Base-by-base conservation (phyloP, 805 yeast genomes). In the Candida namnaoensis region DNA sequence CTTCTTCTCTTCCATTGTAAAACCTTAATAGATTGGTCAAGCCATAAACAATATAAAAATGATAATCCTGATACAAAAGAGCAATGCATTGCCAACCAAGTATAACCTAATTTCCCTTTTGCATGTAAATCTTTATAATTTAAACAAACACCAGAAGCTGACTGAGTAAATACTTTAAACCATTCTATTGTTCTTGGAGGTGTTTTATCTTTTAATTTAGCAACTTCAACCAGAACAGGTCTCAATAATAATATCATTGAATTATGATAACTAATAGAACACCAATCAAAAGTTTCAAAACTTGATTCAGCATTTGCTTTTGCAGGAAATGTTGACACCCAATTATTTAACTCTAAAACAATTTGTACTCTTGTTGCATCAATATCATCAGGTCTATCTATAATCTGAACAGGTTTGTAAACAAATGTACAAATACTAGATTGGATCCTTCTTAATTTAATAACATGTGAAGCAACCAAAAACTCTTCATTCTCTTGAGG, bases 201-300 rank as follows among this genome's bases (percentile, higher is more conserved):
- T 8, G 55, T 38, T 3, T 45, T 41, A 28, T 44, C 41, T 37
- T 50, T 48, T 28, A 38, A 23, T 32, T 35, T 44, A 19, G 41
- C 34, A 1, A 54, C 51, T 36, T 60, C 57, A 10, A 60, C 37
- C 7, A 58, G 49, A 13, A 54, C 55, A 1, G 66, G 67, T 27
- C 66, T 41, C 14, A 61, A 41, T 12, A 63, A 45, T 10, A 61
- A 41, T 1, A 59, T 36, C 41, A 63, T 44, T 5, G 66, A 59
- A 42, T 62, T 61, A 44, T 62, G 64, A 37, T 63, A 63, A 2
- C 65, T 57, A 4, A 63, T 57, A 9, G 50, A 42, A 10, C 57
- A 57, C 65, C 68, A 61, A 35, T 59, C 54, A 13, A 50, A 46
- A 1, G 64, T 54, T 39, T 62, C 64, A 47, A 59, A 61, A 1